These are phyloP conservation scores for Termitomyces sp. DNA, from an alignment of 1,284 basidiomycete species.

Conservation along the genomic window DNA sequence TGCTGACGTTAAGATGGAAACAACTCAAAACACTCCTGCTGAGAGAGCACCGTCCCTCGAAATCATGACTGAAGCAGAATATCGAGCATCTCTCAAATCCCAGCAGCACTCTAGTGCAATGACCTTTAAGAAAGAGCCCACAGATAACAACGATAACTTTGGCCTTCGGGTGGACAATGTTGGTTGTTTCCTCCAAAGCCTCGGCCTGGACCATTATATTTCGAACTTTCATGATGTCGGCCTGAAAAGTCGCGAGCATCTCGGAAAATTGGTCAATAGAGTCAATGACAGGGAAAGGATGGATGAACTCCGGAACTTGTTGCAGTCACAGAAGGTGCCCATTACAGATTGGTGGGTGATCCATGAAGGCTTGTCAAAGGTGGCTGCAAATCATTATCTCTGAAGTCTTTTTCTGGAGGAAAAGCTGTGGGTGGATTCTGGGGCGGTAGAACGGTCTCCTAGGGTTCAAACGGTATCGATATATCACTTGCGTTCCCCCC, in stretches of 20 bases:
- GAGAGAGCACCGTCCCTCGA: not conserved
- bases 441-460: not conserved
- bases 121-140: not conserved
- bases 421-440: too few species aligned
- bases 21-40: not conserved
- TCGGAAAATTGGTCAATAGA: not conserved
- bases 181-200: constrained; percentile 1
- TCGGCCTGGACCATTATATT: not conserved
- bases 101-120: not conserved
- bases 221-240: not conserved
- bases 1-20: not conserved
- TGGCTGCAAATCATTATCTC: not conserved
- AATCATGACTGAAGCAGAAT: not conserved
- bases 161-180: not conserved
- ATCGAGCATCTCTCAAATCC: not conserved
- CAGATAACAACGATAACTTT: not conserved
- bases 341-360: constrained; percentile 10
- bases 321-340: constrained; percentile 4
- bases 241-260: constrained; percentile 1
- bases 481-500: not conserved
- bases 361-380: constrained; percentile 5
- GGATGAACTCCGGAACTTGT: constrained; percentile 7
- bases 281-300: constrained; percentile 4
- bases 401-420: not conserved
- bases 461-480: too few species aligned